phyloP scores from a whole-genome alignment of 495 filamentous ascomycete genomes.

The Penicillium pancosmium region DNA sequence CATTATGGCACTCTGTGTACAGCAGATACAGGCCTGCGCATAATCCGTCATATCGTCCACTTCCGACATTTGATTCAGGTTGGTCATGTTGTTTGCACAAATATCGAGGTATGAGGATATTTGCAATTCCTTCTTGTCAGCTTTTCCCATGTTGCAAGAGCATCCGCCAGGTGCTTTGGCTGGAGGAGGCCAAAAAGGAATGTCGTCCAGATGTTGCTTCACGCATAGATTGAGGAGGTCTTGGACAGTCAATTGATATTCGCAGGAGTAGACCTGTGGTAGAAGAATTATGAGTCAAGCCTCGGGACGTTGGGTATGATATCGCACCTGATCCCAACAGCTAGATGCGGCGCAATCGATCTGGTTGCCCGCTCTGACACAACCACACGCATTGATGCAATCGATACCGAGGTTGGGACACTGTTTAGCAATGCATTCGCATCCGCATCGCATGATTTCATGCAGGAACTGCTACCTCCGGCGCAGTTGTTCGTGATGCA shows the following conservation, averaged over 20 bases:
- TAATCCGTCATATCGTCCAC: conserved; percentile 5
- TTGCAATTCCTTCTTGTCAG: conserved; percentile 6
- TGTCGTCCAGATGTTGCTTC: conserved; percentile 7
- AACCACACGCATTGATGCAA: conserved; percentile 25
- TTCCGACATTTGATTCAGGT: background rate
- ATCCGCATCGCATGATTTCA: conserved; percentile 16
- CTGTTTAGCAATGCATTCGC: conserved; percentile 10
- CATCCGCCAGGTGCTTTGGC: conserved; percentile 27
- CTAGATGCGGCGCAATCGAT: conserved; percentile 25
- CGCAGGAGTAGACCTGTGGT: conserved; percentile 28
- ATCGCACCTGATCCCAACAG: conserved; percentile 32
- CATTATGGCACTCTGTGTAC: conserved; percentile 22
- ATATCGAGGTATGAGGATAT: conserved; percentile 1
- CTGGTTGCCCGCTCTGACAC: conserved; percentile 7
- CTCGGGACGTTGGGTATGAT: background rate
- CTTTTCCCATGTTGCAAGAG: conserved; percentile 28
- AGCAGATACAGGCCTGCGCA: conserved; percentile 23
- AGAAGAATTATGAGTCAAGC: background rate
- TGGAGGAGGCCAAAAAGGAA: conserved; percentile 31
- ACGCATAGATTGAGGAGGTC: conserved; percentile 11
- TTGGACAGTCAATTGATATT: conserved; percentile 26
- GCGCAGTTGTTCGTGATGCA: conserved; percentile 27
- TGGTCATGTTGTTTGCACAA: conserved; percentile 14
- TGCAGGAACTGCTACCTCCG: conserved; percentile 10
- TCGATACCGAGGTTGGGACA: conserved; percentile 19